Conservation (phyloP, 2,329 filamentous ascomycete species). For the Clonostachys rosea region DNA sequence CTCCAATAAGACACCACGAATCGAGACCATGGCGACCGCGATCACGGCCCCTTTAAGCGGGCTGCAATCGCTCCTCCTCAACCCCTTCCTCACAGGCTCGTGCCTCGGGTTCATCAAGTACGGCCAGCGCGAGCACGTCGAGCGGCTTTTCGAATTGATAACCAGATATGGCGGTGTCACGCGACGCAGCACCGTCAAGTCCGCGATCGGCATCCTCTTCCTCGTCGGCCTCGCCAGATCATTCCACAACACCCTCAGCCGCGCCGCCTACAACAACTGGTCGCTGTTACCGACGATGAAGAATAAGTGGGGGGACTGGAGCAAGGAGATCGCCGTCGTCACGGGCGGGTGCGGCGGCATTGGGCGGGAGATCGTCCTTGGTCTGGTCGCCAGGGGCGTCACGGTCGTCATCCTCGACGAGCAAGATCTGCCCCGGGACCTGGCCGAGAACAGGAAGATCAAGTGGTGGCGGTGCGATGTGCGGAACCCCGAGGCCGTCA, state of each 20-base stretch:
- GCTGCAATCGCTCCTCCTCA: no score
- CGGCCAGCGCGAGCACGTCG: no score
- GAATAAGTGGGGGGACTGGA: conserved; percentile 54
- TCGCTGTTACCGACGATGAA: conserved; percentile 1
- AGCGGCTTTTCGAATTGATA: no score
- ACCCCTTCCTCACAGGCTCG: no score
- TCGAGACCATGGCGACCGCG: no score
- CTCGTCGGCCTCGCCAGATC: conserved; percentile 18
- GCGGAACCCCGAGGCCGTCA: conserved; percentile 49
- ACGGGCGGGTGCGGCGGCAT: conserved; percentile 75
- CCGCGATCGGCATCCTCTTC: conserved; percentile 12
- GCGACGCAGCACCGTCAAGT: no score
- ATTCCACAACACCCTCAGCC: conserved; percentile 20
- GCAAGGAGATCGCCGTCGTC: conserved; percentile 64
- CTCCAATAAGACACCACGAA: no score
- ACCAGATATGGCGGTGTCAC: no score
- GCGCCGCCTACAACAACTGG: conserved; percentile 27
- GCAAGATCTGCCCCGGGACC: conserved; percentile 30
- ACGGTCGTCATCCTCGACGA: conserved; percentile 71
- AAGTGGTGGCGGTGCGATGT: conserved; percentile 68
- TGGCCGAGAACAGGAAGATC: conserved; percentile 37
- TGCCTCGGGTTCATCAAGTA: no score
- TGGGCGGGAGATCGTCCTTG: conserved; percentile 58
- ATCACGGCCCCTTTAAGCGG: no score
- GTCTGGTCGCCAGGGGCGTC: conserved; percentile 58